Evolutionary conservation across 768 basidiomycete genomes (phyloP), one percentile per base, ranked within the genome.

Genomic region (Leccinum ochraceum): DNA sequence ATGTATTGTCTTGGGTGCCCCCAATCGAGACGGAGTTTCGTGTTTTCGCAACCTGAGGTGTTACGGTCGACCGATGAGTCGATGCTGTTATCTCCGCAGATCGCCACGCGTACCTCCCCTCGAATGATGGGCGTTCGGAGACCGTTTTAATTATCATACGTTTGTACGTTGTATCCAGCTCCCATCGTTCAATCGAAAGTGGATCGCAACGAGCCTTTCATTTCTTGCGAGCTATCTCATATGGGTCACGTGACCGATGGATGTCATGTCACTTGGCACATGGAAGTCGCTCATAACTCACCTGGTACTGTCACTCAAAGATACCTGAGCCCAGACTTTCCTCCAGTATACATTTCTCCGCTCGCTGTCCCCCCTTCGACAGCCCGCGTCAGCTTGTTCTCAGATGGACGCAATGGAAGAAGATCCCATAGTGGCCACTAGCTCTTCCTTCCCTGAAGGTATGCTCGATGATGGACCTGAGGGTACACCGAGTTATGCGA

Each of bases 321-420:
- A 72, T 63, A 71, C 64, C 66, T 69, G 37, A 59, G 54, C 56
- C 54, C 61, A 54, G 24, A 28, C 9, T 48, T 48, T 59, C 54
- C 36, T 46, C 6, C 54, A 37, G 44, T 46, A 58, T 64, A 62
- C 55, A 14, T 48, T 53, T 54, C 49, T 55, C 55, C 17, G 20
- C 28, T 30, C n/a, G 1, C 9, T 2, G 16, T 30, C 26, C 50
- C 42, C 54, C 17, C 6, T 28, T 50, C 9, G 16, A 34, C 17
- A 13, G 17, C 37, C 34, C 6, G 42, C 30, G 30, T 59, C 17
- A 39, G 3, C 30, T 22, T 20, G n/a, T 49, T 54, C 48, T 55
- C 55, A 74, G 63, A 75, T 74, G 74, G 70, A 74, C 56, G 63
- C 65, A 42, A 75, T 74, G 74, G 74, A 74, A 61, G 71, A 67